phyloP scores from a whole-genome alignment of 1,139 yeast genomes.

The Pneumocystis oryctolagi region DNA sequence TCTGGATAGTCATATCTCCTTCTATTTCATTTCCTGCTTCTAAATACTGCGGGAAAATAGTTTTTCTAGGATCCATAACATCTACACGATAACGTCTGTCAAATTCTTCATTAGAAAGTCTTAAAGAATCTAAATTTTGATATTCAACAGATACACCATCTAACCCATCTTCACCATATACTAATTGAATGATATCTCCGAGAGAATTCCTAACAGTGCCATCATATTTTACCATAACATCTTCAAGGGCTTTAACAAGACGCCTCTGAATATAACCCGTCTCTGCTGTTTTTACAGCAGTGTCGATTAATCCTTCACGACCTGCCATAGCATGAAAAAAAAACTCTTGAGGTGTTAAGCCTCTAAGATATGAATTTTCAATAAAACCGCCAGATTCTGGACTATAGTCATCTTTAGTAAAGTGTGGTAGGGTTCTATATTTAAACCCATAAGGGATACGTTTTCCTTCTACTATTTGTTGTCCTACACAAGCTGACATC shows the following conservation, averaged over 20 bases:
- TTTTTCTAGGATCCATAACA: conserved; percentile 48
- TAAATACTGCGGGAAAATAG: conserved; percentile 55
- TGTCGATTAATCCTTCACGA: conserved; percentile 98
- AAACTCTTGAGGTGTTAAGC: conserved; percentile 96
- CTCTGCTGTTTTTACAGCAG: conserved; percentile 97
- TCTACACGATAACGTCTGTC: conserved; percentile 79
- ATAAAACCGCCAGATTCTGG: conserved; percentile 98
- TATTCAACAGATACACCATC: conserved; percentile 97
- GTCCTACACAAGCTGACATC: conserved; percentile 99
- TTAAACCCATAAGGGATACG: conserved; percentile 96
- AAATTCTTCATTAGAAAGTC: conserved; percentile 75
- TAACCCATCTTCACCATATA: conserved; percentile 97
- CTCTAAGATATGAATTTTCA: conserved; percentile 92
- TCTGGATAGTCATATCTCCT: conserved; percentile 78
- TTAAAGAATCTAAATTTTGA: conserved; percentile 91
- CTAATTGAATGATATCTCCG: conserved; percentile 90
- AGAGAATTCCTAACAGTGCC: conserved; percentile 95
- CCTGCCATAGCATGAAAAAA: conserved; percentile 99
- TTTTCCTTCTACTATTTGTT: conserved; percentile 98
- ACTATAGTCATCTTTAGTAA: conserved; percentile 93
- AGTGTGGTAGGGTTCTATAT: conserved; percentile 93
- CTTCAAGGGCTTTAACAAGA: conserved; percentile 93
- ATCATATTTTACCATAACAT: conserved; percentile 97
- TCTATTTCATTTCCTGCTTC: conserved; percentile 84
- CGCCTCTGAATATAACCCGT: conserved; percentile 99